Percentiles rank a stretch among this genome's conserved stretches.
Conservation (phyloP, 2,329 filamentous ascomycete genomes). For the Penicillium sp. region DNA sequence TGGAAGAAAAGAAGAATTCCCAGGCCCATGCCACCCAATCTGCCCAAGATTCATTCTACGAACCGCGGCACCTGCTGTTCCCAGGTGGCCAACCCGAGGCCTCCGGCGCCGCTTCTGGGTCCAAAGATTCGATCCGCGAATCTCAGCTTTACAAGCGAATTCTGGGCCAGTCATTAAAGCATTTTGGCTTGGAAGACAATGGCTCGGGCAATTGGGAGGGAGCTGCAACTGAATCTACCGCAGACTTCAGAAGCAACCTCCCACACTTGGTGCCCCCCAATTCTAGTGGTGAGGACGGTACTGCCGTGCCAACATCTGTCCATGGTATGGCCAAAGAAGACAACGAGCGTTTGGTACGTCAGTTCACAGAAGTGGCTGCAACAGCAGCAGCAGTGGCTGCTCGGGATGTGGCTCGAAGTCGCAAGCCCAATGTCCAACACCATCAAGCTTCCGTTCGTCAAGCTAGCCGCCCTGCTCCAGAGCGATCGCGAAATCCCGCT, state of each 20-base stretch:
- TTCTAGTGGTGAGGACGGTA: constrained; percentile 47
- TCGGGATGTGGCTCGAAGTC: constrained; percentile 64
- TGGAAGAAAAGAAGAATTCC: constrained; percentile 68
- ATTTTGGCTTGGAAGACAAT: constrained; percentile 68
- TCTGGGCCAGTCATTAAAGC: constrained; percentile 82
- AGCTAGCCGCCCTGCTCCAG: constrained; percentile 39
- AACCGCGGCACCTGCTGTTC: constrained; percentile 37
- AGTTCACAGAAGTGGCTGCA: constrained; percentile 90
- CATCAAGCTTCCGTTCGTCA: constrained; percentile 32
- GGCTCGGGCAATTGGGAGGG: constrained; percentile 44
- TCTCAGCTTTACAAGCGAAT: constrained; percentile 91
- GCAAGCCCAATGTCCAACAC: constrained; percentile 48
- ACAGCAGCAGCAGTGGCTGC: constrained; percentile 86
- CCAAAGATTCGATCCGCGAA: constrained; percentile 72
- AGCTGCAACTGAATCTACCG: constrained; percentile 22
- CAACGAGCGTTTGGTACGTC: constrained; percentile 75
- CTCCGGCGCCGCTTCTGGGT: constrained; percentile 46
- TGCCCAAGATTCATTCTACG: constrained; percentile 34
- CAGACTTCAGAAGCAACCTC: constrained; percentile 38
- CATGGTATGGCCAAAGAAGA: constrained; percentile 78
- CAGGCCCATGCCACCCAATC: constrained; percentile 15
- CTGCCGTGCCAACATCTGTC: constrained; percentile 26
- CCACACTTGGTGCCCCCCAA: constrained; percentile 79
- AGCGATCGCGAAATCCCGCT: constrained; percentile 35
- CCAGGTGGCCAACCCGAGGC: constrained; percentile 32